A percentile compares a stretch with the other conserved stretches of the same genome.
These are phyloP conservation scores for Tylopilus vinaceipallidus DNA, from an alignment of 768 basidiomycete genomes.

Conservation along the genomic window DNA sequence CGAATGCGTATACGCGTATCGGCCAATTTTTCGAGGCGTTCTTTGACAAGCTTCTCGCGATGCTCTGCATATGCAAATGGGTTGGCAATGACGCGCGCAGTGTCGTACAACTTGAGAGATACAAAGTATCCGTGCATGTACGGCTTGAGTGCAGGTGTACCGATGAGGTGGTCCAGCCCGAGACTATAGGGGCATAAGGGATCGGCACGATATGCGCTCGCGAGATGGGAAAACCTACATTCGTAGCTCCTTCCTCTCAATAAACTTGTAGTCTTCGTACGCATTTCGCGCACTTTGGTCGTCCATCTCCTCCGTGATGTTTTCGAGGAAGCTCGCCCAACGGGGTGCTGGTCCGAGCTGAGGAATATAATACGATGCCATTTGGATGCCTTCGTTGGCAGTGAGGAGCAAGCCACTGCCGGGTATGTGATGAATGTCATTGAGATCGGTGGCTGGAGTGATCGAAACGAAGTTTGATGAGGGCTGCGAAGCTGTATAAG, in stretches of 20 bases:
- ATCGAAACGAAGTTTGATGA: slow-evolving; percentile 87
- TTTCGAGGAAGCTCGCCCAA: slow-evolving; percentile 98
- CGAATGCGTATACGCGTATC: slow-evolving; percentile 85
- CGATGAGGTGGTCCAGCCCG: slow-evolving; percentile 92
- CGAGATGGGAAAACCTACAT: slow-evolving; percentile 52
- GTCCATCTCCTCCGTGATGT: slow-evolving; percentile 98
- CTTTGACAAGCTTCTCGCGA: slow-evolving; percentile 80
- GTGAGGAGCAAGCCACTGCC: slow-evolving; percentile 86
- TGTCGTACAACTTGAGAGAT: slow-evolving; percentile 92
- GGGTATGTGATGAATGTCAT: slow-evolving; percentile 87
- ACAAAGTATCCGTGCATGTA: slow-evolving; percentile 99
- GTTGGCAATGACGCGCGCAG: slow-evolving; percentile 93
- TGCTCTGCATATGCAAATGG: slow-evolving; percentile 95
- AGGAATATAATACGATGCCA: slow-evolving; percentile 93
- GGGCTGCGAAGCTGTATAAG: slow-evolving; percentile 49
- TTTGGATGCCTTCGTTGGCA: slow-evolving; percentile 95
- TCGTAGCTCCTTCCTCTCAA: slow-evolving; percentile 82
- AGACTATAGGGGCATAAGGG: slow-evolving; percentile 49
- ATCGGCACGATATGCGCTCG: slow-evolving; percentile 1
- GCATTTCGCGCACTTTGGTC: slow-evolving; percentile 74
- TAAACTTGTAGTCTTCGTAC: slow-evolving; percentile 98
- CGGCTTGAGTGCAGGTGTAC: slow-evolving; percentile 93
- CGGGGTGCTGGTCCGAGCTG: slow-evolving; percentile 94
- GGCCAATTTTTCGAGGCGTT: slow-evolving; percentile 91
- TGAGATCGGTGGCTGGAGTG: slow-evolving; percentile 85